Evolutionary conservation across 1,284 basidiomycete species (phyloP).

Genomic region (Mycena citricolor): DNA sequence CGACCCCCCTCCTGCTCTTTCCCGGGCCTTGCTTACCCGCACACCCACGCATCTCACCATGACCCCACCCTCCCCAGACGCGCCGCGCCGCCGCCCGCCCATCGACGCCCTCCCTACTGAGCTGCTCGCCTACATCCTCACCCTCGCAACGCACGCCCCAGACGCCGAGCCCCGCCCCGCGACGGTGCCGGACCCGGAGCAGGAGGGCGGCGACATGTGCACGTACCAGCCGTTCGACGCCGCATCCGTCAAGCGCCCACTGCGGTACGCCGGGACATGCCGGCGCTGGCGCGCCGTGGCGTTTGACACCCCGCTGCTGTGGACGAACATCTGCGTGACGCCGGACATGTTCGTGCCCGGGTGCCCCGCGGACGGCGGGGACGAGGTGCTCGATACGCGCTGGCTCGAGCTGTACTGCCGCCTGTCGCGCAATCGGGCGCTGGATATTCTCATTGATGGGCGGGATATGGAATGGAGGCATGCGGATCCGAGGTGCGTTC

Average conservation of each 20-base stretch:
- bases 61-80: too few species aligned
- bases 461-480: slow-evolving; percentile 55
- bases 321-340: slow-evolving; percentile 53
- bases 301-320: slow-evolving; percentile 46
- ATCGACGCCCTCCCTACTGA: slow-evolving; percentile 54
- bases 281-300: slow-evolving; percentile 51
- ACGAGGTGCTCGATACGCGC: slow-evolving; percentile 31
- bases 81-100: slow-evolving; percentile 6
- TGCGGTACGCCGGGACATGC: slow-evolving; percentile 45
- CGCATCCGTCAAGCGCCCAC: slow-evolving; percentile 41
- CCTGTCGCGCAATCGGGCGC: slow-evolving; percentile 43
- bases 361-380: slow-evolving; percentile 15
- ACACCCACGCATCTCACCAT: too few species aligned
- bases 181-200: slow-evolving; percentile 19
- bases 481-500: slow-evolving; percentile 45
- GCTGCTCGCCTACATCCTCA: slow-evolving; percentile 52
- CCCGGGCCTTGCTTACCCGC: too few species aligned
- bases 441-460: slow-evolving; percentile 56
- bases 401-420: slow-evolving; percentile 39
- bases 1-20: too few species aligned
- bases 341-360: slow-evolving; percentile 40
- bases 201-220: slow-evolving; percentile 27
- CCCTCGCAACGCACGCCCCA: slow-evolving; percentile 37
- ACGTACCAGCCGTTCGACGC: slow-evolving; percentile 38
- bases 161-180: slow-evolving; percentile 34